Evolutionary conservation across 2,329 filamentous ascomycete genomes (phyloP), one percentile per base, ranked within the genome.

Genomic region (Dactylellina leptospora): DNA sequence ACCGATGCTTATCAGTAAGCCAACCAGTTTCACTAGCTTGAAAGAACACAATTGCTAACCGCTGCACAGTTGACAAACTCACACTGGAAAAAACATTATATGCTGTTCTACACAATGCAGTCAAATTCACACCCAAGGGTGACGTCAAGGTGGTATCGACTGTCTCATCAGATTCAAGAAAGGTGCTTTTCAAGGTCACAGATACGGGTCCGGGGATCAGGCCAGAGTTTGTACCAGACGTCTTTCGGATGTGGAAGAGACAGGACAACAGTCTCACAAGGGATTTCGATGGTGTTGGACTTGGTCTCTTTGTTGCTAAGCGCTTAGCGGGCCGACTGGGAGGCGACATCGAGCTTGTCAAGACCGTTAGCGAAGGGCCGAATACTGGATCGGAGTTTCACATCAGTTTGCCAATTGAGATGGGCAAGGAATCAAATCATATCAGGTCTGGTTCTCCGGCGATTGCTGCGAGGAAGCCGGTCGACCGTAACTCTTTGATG

Each of bases 301-400:
- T 91, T 4, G 88, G 88, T 25, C 80, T 91, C 9, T 83, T 90
- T 76, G 88, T 90, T n/a, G 88, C 88, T 0, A 90, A 90, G 79
- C 88, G 88, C 2, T 82, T 90, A 47, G 86, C 88, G 3, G 83
- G 88, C 59, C 88, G 87, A 77, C 84, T 90, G 62, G 87, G 88
- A 23, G 88, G 88, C 13, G 88, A 90, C 78, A 80, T 91, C 18
- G 83, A 85, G 55, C 86, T 88, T 75, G 83, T 87, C 42, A 83
- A 84, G 53, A 89, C 88, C 3, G 84, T 86, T 28, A 88, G 87
- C 0, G 81, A 83, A 6, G 87, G 87, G 0, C 84, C 86, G 8
- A 79, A 82, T 28, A 85, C 84, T 76, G 88, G 88, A 9, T 86
- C 87, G 0, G 87, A 90, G 74, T 91, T 91, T 77, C 85, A 90